Evolutionary conservation across 164 flowering plant species (phyloP).

Genomic region (Protea cynaroides): DNA sequence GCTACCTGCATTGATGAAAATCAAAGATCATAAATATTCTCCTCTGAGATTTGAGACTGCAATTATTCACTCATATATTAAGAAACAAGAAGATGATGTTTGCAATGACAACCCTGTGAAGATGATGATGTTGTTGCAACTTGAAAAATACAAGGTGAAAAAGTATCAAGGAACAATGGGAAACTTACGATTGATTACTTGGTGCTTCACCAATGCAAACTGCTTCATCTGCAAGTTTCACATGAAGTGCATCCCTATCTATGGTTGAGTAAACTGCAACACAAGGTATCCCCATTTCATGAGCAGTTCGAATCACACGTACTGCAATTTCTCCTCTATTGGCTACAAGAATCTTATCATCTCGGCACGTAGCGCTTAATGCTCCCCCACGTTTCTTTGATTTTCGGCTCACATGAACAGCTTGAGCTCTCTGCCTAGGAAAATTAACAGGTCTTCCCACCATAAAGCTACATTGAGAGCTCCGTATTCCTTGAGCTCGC

Average conservation of each 20-base stretch:
- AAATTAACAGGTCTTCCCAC: constrained; percentile 47
- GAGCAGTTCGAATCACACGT: constrained; percentile 92
- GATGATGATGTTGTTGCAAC: no score
- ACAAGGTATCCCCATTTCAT: constrained; percentile 96
- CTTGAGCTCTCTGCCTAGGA: constrained; percentile 39
- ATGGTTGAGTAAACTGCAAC: constrained; percentile 97
- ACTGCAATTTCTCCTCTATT: constrained; percentile 99
- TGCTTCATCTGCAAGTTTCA: constrained; percentile 92
- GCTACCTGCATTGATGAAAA: no score
- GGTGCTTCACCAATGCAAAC: constrained; percentile 99
- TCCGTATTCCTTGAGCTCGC: constrained; percentile 37
- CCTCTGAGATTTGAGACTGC: no score
- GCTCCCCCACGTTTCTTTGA: constrained; percentile 56
- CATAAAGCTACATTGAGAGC: constrained; percentile 70
- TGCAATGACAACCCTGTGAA: no score
- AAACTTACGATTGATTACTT: constrained; percentile 89
- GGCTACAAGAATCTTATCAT: constrained; percentile 85
- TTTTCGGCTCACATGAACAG: constrained; percentile 27
- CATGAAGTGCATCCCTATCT: constrained; percentile 97
- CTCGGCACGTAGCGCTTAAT: constrained; percentile 49
- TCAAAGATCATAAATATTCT: no score
- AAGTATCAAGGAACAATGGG: constrained; percentile 2
- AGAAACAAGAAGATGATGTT: no score
- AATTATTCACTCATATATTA: no score
- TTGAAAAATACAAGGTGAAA: neutral